Percentiles rank a stretch among this genome's conserved stretches.
Conservation (phyloP, 23 red algal genomes). For the Gracilaria vermiculophylla region DNA sequence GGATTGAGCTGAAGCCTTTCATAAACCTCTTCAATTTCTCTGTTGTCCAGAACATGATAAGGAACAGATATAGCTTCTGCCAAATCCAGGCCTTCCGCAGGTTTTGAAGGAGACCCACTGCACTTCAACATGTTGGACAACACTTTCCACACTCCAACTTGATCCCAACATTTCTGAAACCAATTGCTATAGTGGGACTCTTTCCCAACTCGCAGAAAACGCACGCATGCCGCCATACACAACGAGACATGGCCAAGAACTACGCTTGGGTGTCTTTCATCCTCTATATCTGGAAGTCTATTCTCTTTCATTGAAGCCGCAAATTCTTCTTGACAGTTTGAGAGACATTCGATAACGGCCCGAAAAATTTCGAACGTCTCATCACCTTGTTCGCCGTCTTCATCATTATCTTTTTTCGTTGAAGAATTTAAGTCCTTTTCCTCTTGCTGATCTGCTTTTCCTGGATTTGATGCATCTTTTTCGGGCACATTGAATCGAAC, state of each 20-base stretch:
- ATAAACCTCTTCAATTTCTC: not conserved
- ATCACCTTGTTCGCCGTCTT: not conserved
- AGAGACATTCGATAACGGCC: not conserved
- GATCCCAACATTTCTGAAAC: conserved; percentile 49
- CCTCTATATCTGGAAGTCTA: not conserved
- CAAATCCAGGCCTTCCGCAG: conserved; percentile 23
- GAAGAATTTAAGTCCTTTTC: not conserved
- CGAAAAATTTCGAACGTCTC: conserved; percentile 8
- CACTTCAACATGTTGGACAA: conserved; percentile 47
- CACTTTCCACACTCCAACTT: conserved; percentile 38
- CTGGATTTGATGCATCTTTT: not conserved
- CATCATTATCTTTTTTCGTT: not conserved
- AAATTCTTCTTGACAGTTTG: conserved; percentile 11
- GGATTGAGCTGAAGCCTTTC: not conserved
- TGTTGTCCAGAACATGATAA: not conserved
- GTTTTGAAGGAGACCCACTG: conserved; percentile 2
- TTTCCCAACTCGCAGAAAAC: conserved; percentile 47
- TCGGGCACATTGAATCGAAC: not conserved
- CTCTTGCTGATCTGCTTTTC: not conserved
- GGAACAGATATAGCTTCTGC: conserved; percentile 28
- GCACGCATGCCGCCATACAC: conserved; percentile 51
- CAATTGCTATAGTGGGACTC: conserved; percentile 49
- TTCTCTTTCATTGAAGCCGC: not conserved
- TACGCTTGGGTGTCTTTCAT: not conserved
- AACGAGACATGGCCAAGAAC: conserved; percentile 19